Evolutionary conservation across 441 rosid species (phyloP).

Genomic region (Croton setiger): DNA sequence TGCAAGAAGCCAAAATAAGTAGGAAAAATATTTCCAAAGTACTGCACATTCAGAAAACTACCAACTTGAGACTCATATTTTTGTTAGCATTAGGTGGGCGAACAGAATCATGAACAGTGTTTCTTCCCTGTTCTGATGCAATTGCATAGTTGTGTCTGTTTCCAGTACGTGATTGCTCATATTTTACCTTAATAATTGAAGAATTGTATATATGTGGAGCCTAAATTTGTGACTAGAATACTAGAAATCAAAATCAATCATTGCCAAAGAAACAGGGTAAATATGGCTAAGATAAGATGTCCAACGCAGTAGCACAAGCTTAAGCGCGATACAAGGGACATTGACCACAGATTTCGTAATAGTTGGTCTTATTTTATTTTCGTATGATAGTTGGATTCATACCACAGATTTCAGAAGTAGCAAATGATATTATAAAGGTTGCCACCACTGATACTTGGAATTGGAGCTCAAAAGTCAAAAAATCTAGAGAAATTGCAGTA

Average conservation of each 20-base stretch:
- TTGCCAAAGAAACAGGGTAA: not conserved
- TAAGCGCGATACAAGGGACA: not conserved
- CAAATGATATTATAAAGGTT: not conserved
- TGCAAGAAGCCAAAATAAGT: slow-evolving; percentile 20
- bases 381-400: not conserved
- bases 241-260: not conserved
- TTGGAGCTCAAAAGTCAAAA: not conserved
- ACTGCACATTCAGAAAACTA: not conserved
- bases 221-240: not conserved
- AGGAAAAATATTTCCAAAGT: not conserved
- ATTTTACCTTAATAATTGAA: not conserved
- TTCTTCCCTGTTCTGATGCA: not conserved
- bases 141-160: no score
- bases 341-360: not conserved
- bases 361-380: not conserved
- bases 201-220: not conserved
- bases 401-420: not conserved
- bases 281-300: not conserved
- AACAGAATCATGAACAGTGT: not conserved
- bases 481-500: no score
- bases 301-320: not conserved
- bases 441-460: not conserved
- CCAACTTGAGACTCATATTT: not conserved
- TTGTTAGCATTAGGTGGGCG: no score
- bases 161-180: no score